These are phyloP conservation scores for Ceratocystis ficicola DNA, from an alignment of 2,329 filamentous ascomycete genomes.

Conservation along the genomic window DNA sequence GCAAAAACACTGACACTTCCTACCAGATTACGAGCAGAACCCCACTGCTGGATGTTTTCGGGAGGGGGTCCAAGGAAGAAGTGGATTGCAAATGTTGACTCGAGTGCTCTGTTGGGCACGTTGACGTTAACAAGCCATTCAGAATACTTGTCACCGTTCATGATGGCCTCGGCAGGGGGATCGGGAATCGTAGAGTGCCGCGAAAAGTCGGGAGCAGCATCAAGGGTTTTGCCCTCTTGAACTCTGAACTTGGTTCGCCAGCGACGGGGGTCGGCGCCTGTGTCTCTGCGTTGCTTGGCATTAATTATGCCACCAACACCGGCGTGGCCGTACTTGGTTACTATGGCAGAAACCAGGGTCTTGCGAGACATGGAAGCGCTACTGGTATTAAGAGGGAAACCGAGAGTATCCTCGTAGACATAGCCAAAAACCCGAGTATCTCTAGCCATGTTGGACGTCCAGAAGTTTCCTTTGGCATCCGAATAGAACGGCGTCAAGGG, in stretches of 20 bases:
- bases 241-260: constrained; percentile 20
- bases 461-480: constrained; percentile 47
- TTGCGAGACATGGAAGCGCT: constrained; percentile 20
- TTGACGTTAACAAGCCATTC: constrained; percentile 60
- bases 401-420: constrained; percentile 53
- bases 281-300: constrained; percentile 25
- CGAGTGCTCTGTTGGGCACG: constrained; percentile 47
- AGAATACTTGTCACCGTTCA: constrained; percentile 36
- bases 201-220: constrained; percentile 22
- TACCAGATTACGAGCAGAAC: constrained; percentile 42
- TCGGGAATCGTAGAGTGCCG: constrained; percentile 20
- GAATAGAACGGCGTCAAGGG: constrained; percentile 56
- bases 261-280: constrained; percentile 7
- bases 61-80: constrained; percentile 52
- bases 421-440: constrained; percentile 55
- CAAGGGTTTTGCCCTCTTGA: constrained; percentile 20
- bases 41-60: constrained; percentile 39
- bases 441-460: constrained; percentile 52
- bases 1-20: constrained; percentile 50
- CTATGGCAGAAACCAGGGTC: constrained; percentile 26
- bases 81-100: constrained; percentile 49
- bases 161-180: constrained; percentile 27
- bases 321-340: constrained; percentile 30
- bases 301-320: constrained; percentile 46
- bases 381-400: constrained; percentile 23